Conservation (phyloP, 2,329 filamentous ascomycete genomes). For the Cladosporium sp. region DNA sequence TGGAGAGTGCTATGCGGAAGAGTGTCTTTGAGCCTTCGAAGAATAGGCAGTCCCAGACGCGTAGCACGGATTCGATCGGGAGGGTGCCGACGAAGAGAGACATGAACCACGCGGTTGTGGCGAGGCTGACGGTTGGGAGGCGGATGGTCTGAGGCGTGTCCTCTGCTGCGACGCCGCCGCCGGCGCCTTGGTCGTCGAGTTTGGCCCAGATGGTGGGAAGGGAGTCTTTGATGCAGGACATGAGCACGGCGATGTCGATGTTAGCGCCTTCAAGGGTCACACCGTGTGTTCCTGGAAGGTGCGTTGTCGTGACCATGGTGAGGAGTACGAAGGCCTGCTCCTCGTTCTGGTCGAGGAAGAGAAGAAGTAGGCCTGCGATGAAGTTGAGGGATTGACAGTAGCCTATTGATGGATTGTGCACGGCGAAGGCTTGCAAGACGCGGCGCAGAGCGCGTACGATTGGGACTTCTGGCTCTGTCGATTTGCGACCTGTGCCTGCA, state of each 20-base stretch:
- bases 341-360: conserved; percentile 79
- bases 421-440: conserved; percentile 83
- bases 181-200: conserved; percentile 72
- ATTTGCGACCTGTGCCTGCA: conserved; percentile 55
- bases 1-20: conserved; percentile 84
- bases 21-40: conserved; percentile 93
- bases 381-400: conserved; percentile 98
- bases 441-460: conserved; percentile 81
- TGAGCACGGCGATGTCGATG: conserved; percentile 89
- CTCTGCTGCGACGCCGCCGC: conserved; percentile 41
- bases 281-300: conserved; percentile 89
- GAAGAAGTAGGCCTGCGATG: conserved; percentile 80
- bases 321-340: conserved; percentile 92
- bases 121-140: conserved; percentile 85
- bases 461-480: conserved; percentile 66
- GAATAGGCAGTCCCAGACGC: conserved; percentile 94
- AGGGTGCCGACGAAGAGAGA: conserved; percentile 91
- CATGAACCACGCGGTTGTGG: conserved; percentile 98
- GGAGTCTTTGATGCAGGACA: conserved; percentile 79
- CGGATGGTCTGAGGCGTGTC: conserved; percentile 48
- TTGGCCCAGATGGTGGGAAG: conserved; percentile 85
- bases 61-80: conserved; percentile 85
- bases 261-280: conserved; percentile 88
- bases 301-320: conserved; percentile 84
- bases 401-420: conserved; percentile 87